A percentile compares a stretch with the other conserved stretches of the same genome.
These are phyloP conservation scores for Verticillium tricorpus DNA, from an alignment of 2,329 filamentous ascomycete species.

Conservation along the genomic window DNA sequence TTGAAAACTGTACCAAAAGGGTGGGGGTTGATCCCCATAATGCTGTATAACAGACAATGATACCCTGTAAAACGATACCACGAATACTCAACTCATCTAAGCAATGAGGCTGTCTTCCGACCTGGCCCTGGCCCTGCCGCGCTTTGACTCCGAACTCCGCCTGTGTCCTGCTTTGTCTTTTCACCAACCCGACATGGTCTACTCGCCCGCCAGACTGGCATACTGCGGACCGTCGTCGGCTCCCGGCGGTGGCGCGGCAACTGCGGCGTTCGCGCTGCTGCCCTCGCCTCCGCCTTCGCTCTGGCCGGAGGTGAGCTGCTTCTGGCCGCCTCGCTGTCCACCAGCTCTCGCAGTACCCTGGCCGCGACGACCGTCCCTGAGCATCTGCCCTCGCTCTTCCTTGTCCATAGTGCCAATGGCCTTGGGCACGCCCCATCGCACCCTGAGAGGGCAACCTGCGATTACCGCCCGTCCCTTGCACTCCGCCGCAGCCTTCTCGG, in stretches of 20 bases:
- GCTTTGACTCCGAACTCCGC: constrained; percentile 1
- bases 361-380: constrained; percentile 61
- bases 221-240: constrained; percentile 70
- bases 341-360: constrained; percentile 27
- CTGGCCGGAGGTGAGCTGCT: constrained; percentile 6
- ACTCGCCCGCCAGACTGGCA: constrained; percentile 80
- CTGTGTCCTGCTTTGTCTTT: background rate
- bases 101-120: background rate
- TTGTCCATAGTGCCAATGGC: constrained; percentile 87
- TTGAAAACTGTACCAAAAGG: background rate
- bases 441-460: constrained; percentile 80
- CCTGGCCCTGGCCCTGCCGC: constrained; percentile 4
- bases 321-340: constrained; percentile 10
- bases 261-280: constrained; percentile 17
- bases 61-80: constrained; percentile 9
- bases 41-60: constrained; percentile 10
- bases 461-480: constrained; percentile 88
- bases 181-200: constrained; percentile 21
- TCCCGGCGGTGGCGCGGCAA: constrained; percentile 73
- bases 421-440: constrained; percentile 91
- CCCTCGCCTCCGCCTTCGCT: background rate
- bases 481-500: constrained; percentile 78
- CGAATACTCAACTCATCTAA: background rate
- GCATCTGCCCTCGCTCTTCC: constrained; percentile 76
- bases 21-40: background rate